A percentile compares a stretch with the other conserved stretches of the same genome.
Evolutionary conservation across 2,329 filamentous ascomycete genomes (phyloP).

Genomic region (Fusarium sacchari): DNA sequence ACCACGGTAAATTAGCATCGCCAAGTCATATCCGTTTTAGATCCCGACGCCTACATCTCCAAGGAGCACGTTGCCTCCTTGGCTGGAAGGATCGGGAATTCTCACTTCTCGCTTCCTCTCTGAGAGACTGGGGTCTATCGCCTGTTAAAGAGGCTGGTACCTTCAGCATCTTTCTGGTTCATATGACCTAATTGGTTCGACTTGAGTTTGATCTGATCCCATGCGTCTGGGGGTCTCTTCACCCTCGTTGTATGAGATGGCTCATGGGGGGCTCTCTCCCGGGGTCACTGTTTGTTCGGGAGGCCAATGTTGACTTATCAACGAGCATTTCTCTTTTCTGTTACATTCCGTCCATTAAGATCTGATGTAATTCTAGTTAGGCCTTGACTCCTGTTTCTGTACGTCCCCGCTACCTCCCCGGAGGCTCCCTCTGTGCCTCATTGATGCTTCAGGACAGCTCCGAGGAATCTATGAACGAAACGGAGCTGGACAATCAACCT

Average conservation of each 20-base stretch:
- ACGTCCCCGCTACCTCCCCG: background rate
- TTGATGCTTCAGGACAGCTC: background rate
- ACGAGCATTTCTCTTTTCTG: accelerated
- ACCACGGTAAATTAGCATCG: accelerated
- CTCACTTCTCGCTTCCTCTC: background rate
- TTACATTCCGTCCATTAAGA: accelerated
- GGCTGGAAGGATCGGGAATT: accelerated
- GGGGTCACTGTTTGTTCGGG: background rate
- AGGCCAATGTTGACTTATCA: accelerated
- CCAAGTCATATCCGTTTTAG: accelerated
- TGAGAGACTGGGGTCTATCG: accelerated
- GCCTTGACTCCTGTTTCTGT: accelerated
- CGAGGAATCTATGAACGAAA: background rate
- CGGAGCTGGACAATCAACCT: accelerated
- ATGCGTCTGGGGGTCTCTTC: too few relatives aligned
- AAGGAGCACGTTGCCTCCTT: background rate
- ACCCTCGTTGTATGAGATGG: too few relatives aligned
- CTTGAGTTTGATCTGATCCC: background rate
- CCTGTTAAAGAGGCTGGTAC: accelerated
- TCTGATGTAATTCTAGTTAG: accelerated
- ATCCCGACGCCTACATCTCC: accelerated
- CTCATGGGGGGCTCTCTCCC: background rate
- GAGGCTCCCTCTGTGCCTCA: accelerated
- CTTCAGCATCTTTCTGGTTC: background rate
- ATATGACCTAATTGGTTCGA: background rate